Percentiles rank a stretch among this genome's conserved stretches.
Evolutionary conservation across 1,284 basidiomycete species (phyloP).

Genomic region (Polyporus tsugae): DNA sequence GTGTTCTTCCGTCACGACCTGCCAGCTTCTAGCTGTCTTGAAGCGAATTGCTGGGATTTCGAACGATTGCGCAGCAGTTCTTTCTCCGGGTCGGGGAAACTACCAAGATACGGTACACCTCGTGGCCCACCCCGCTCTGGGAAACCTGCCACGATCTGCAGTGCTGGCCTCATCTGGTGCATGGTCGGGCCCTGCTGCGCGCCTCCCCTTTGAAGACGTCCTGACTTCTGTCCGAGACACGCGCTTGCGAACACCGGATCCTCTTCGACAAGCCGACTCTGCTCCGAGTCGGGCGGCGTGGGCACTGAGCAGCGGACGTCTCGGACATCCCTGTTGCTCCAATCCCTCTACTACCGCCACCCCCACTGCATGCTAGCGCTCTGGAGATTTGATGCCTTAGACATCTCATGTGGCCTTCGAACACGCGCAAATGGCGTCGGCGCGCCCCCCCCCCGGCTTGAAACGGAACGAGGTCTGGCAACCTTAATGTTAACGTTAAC

Average conservation of each 20-base stretch:
- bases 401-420: constrained; percentile 4
- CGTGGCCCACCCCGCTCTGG: not conserved
- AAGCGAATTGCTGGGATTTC: constrained; percentile 1
- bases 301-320: not conserved
- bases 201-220: not conserved
- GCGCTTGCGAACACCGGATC: not conserved
- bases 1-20: not conserved
- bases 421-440: not conserved
- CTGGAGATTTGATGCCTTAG: not conserved
- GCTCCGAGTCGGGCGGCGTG: not conserved
- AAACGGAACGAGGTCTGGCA: not conserved
- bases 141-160: constrained; percentile 4
- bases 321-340: not conserved
- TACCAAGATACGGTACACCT: not conserved
- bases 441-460: no score
- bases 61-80: constrained; percentile 2
- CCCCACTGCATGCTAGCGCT: not conserved
- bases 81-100: constrained; percentile 4
- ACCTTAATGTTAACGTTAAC: constrained; percentile 3
- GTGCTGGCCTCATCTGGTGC: not conserved
- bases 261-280: not conserved
- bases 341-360: not conserved
- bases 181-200: not conserved
- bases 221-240: not conserved
- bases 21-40: not conserved